phyloP scores from a whole-genome alignment of 768 basidiomycete species.

The Suillus subluteus region DNA sequence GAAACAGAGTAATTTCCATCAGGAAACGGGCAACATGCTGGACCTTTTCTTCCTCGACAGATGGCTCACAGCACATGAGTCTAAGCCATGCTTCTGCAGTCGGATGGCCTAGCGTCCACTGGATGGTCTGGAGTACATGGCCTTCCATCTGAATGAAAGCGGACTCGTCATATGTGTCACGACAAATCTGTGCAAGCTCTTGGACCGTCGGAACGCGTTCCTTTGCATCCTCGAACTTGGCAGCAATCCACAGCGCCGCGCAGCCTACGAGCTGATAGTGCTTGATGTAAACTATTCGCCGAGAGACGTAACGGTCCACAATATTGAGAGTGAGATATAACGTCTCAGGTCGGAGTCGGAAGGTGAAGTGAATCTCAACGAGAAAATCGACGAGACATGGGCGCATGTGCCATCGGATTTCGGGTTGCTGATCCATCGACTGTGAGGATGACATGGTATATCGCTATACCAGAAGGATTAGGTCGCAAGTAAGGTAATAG shows the following conservation, averaged over 20 bases:
- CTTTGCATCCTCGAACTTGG: conserved; percentile 99
- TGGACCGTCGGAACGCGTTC: conserved; percentile 96
- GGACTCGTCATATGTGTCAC: conserved; percentile 94
- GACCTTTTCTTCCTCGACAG: conserved; percentile 83
- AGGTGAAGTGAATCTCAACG: conserved; percentile 97
- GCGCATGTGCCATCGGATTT: conserved; percentile 99
- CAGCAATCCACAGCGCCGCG: conserved; percentile 97
- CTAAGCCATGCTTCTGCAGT: conserved; percentile 98
- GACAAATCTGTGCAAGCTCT: conserved; percentile 94
- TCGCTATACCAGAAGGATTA: conserved; percentile 46
- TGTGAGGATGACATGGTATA: conserved; percentile 89
- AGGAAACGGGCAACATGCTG: conserved; percentile 96
- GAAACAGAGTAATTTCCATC: conserved; percentile 99
- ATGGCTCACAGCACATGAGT: conserved; percentile 73
- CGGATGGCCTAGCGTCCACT: conserved; percentile 96
- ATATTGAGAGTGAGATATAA: conserved; percentile 98
- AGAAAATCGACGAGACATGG: conserved; percentile 98
- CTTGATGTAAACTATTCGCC: conserved; percentile 97
- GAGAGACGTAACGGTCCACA: conserved; percentile 98
- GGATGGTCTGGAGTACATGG: conserved; percentile 93
- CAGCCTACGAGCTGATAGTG: conserved; percentile 99
- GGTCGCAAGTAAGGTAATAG: conserved; percentile 15
- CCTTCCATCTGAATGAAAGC: conserved; percentile 99
- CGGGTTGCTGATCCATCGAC: conserved; percentile 99
- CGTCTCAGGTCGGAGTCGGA: conserved; percentile 97